Conservation (phyloP, 2,329 filamentous ascomycete genomes). For the Ophiostoma sp. region DNA sequence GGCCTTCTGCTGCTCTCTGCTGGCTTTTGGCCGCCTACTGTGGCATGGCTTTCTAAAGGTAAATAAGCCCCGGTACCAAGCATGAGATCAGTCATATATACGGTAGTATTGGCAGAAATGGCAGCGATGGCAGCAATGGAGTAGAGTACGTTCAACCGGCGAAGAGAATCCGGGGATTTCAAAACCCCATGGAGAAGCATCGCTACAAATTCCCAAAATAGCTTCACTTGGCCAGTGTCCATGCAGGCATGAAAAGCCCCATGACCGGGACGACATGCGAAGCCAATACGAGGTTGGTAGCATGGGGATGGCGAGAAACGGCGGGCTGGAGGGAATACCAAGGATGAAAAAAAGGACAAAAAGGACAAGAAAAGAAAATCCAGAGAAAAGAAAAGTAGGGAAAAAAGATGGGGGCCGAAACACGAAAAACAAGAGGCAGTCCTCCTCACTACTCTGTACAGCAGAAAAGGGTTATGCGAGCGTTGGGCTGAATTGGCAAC, state of each 20-base stretch:
- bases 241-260: not conserved
- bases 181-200: not conserved
- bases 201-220: not conserved
- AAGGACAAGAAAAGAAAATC: not conserved
- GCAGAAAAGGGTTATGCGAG: not conserved
- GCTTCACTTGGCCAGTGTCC: not conserved
- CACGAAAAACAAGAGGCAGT: no score
- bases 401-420: no score
- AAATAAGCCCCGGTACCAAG: not conserved
- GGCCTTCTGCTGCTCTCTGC: not conserved
- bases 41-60: not conserved
- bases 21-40: not conserved
- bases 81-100: slow-evolving; percentile 1
- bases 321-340: not conserved
- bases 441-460: not conserved
- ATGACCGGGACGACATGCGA: slow-evolving; percentile 1
- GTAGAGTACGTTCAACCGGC: not conserved
- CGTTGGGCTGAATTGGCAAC: not conserved
- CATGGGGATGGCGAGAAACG: not conserved
- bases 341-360: not conserved
- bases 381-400: not conserved
- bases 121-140: not conserved
- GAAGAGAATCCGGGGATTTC: not conserved
- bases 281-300: slow-evolving; percentile 1
- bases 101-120: not conserved